phyloP scores from a whole-genome alignment of 2,329 filamentous ascomycete genomes.

The Verticillium zaregamsianum region DNA sequence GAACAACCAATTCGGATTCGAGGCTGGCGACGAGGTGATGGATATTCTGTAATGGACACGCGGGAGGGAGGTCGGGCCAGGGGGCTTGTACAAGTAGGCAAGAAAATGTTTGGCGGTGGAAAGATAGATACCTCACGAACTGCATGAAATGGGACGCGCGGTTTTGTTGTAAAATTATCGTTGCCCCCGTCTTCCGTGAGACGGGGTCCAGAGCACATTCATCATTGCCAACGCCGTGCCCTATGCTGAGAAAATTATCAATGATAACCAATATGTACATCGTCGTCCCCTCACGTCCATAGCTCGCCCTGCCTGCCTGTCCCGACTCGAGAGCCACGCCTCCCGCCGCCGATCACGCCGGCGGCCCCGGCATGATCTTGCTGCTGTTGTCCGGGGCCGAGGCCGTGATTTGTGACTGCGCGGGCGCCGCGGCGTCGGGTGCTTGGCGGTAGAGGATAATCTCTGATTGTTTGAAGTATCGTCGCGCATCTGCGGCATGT shows the following conservation, averaged over 20 bases:
- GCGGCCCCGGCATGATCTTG: slow-evolving; percentile 31
- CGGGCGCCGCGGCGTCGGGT: slow-evolving; percentile 47
- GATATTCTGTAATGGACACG: slow-evolving; percentile 35
- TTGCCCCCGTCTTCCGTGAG: slow-evolving; percentile 14
- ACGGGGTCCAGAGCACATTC: slow-evolving; percentile 14
- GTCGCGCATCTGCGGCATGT: slow-evolving; percentile 69
- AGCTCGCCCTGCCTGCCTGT: slow-evolving; percentile 2
- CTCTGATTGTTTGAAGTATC: slow-evolving; percentile 99
- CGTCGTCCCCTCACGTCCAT: background rate
- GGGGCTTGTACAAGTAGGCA: slow-evolving; percentile 10
- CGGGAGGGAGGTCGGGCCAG: slow-evolving; percentile 6
- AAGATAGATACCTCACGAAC: slow-evolving; percentile 14
- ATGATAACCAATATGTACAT: slow-evolving; percentile 3
- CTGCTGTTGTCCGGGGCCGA: slow-evolving; percentile 44
- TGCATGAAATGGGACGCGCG: slow-evolving; percentile 10
- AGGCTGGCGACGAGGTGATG: slow-evolving; percentile 49
- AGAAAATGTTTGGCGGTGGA: slow-evolving; percentile 5
- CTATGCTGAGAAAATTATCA: slow-evolving; percentile 30
- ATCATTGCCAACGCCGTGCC: slow-evolving; percentile 31
- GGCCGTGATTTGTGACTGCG: slow-evolving; percentile 30
- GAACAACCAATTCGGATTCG: slow-evolving; percentile 82
- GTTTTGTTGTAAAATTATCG: slow-evolving; percentile 15
- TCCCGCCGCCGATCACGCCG: slow-evolving; percentile 1
- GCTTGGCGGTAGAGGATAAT: slow-evolving; percentile 92
- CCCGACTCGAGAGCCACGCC: background rate